A percentile compares a stretch with the other conserved stretches of the same genome.
Conservation (phyloP, 495 filamentous ascomycete genomes). For the Margaritispora aquatica region DNA sequence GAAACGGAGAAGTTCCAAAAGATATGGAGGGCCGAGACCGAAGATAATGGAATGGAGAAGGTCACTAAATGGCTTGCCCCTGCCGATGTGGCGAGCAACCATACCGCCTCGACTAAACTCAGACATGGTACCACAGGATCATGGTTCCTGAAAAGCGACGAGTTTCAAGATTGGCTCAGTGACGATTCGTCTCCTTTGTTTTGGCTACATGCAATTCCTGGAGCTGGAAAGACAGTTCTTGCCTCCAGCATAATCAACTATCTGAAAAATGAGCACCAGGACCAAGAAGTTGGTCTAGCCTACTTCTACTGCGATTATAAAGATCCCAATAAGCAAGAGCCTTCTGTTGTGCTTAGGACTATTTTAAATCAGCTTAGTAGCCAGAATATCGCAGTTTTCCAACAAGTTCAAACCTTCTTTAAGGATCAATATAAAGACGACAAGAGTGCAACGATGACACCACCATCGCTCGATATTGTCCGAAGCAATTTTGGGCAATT, state of each 20-base stretch:
- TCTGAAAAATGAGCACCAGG: background rate
- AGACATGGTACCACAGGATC: conserved; percentile 1
- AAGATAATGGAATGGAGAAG: background rate
- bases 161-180: conserved; percentile 16
- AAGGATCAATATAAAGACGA: background rate
- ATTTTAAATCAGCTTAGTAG: background rate
- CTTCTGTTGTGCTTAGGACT: conserved; percentile 1
- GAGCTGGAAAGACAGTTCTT: conserved; percentile 26
- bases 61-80: background rate
- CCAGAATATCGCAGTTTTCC: background rate
- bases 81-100: background rate
- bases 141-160: background rate
- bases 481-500: background rate
- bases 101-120: background rate
- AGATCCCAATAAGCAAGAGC: conserved; percentile 19
- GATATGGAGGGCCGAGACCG: background rate
- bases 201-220: conserved; percentile 26
- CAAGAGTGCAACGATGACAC: background rate
- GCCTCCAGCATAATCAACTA: conserved; percentile 17
- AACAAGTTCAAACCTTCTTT: background rate
- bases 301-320: conserved; percentile 32
- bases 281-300: background rate
- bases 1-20: background rate
- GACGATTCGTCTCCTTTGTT: conserved; percentile 11
- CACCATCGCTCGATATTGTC: background rate